Evolutionary conservation across 179 eudicot genomes (phyloP).

Genomic region (Beta macrorhiza): DNA sequence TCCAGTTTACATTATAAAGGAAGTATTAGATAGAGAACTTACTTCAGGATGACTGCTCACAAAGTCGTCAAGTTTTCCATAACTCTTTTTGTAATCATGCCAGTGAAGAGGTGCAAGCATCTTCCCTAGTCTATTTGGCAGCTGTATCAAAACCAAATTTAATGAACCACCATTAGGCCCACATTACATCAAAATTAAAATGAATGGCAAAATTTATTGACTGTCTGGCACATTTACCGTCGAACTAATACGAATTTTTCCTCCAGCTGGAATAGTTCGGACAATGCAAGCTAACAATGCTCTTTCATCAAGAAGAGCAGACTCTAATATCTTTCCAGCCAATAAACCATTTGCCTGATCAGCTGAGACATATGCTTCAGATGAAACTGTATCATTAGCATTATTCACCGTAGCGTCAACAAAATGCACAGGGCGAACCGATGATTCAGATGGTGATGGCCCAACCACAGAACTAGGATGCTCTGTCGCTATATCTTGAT

Average conservation of each 20-base stretch:
- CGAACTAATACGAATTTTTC: conserved; percentile 87
- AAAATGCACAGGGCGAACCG: conserved; percentile 32
- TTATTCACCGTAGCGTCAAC: conserved; percentile 39
- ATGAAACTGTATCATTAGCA: conserved; percentile 33
- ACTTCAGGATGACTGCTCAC: conserved; percentile 93
- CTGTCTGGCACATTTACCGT: conserved; percentile 52
- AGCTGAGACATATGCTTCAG: conserved; percentile 47
- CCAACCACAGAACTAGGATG: conserved; percentile 42
- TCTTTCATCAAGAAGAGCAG: conserved; percentile 76
- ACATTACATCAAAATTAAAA: background rate
- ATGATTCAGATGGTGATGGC: conserved; percentile 46
- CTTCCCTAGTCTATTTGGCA: conserved; percentile 91
- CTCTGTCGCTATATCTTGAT: conserved; percentile 41
- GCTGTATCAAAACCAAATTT: conserved; percentile 47
- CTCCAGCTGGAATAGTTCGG: conserved; percentile 92
- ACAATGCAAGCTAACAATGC: conserved; percentile 79
- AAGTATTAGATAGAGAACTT: conserved; percentile 26
- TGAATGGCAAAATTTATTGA: background rate
- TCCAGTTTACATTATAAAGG: background rate
- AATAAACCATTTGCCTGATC: conserved; percentile 39
- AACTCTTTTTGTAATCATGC: conserved; percentile 90
- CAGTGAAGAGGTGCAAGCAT: conserved; percentile 98
- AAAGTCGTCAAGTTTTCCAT: conserved; percentile 97
- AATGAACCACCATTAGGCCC: conserved; percentile 8
- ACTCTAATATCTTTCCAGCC: conserved; percentile 42